Conservation (phyloP, 169 alveolate genomes). For the Cryptosporidium sp. region DNA sequence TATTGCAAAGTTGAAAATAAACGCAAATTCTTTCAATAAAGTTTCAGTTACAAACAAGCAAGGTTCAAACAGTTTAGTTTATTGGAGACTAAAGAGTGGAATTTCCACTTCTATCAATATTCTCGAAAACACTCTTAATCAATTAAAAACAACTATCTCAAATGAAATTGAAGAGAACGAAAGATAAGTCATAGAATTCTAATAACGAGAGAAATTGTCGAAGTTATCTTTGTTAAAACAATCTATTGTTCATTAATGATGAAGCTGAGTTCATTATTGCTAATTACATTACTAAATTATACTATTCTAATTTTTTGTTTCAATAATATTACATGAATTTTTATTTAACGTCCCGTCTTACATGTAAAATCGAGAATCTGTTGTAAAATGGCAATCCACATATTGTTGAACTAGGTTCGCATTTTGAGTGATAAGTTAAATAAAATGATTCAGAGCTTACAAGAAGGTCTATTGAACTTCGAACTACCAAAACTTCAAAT, state of each 20-base stretch:
- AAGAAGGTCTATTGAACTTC: not conserved
- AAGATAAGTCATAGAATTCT: not conserved
- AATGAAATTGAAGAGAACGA: not conserved
- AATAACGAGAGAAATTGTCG: not conserved
- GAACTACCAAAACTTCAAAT: constrained; percentile 36
- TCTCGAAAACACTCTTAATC: not conserved
- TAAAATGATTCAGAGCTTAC: not conserved
- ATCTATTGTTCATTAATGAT: not conserved
- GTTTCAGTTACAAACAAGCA: not conserved
- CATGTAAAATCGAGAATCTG: not conserved
- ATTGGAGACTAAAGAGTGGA: constrained; percentile 59
- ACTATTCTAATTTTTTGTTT: not conserved
- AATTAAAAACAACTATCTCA: not conserved
- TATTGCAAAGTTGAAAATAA: not conserved
- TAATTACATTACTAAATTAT: not conserved
- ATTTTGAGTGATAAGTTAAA: not conserved
- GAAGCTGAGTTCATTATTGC: not conserved
- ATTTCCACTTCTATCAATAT: constrained; percentile 44
- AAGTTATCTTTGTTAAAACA: not conserved
- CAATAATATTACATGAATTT: not conserved
- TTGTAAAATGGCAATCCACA: no score
- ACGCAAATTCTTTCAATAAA: not conserved
- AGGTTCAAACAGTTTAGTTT: not conserved
- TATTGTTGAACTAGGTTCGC: not conserved
- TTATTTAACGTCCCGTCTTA: not conserved